phyloP scores from a whole-genome alignment of 257 asterid genomes.

The Prunella vulgaris region DNA sequence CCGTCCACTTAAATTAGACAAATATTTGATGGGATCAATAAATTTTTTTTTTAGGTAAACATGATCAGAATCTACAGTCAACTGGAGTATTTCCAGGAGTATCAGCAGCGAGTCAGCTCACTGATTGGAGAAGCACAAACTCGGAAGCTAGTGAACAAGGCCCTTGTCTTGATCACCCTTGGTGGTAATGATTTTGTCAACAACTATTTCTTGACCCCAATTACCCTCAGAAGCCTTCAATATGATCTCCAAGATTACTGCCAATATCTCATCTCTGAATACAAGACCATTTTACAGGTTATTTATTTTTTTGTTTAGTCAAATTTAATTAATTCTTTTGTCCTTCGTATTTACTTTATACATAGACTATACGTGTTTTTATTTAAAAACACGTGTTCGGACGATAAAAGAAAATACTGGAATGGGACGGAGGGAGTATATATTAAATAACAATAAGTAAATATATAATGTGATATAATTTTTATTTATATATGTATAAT shows the following conservation, averaged over 20 bases:
- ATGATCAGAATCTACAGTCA: conserved; percentile 50
- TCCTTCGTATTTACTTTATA: no score
- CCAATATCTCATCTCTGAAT: conserved; percentile 46
- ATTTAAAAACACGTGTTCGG: no score
- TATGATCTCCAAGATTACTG: conserved; percentile 42
- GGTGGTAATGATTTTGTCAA: conserved; percentile 86
- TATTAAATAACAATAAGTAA: no score
- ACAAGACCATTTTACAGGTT: conserved; percentile 8
- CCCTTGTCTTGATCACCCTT: conserved; percentile 57
- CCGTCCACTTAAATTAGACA: no score
- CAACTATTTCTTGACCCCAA: conserved; percentile 63
- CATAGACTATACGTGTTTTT: no score
- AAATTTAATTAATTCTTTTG: no score
- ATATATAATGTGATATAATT: no score
- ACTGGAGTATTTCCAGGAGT: conserved; percentile 31
- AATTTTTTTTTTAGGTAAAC: conserved; percentile 32
- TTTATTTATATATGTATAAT: no score
- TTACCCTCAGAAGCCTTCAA: conserved; percentile 44
- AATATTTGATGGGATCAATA: no score
- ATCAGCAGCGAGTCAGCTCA: conserved; percentile 45
- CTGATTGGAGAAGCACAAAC: conserved; percentile 45
- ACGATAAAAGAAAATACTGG: no score
- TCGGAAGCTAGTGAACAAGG: conserved; percentile 41
- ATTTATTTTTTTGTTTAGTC: no score
- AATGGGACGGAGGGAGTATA: no score